A percentile compares a stretch with the other conserved stretches of the same genome.
Conservation (phyloP, 768 basidiomycete species). For the Boletus subparvulus region DNA sequence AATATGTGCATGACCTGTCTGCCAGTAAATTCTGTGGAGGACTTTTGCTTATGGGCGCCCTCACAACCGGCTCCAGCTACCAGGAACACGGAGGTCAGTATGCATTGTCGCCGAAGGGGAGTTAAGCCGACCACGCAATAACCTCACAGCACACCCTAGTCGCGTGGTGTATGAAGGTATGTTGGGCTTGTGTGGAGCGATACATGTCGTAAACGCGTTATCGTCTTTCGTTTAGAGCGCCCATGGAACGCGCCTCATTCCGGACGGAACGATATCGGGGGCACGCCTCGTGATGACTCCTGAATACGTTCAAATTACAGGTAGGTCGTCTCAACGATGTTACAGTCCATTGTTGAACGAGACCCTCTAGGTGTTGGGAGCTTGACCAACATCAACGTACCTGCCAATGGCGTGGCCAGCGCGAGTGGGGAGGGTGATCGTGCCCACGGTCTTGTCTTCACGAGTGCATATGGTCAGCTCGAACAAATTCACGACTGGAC, state of each 20-base stretch:
- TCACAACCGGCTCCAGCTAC: constrained; percentile 55
- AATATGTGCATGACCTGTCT: not conserved
- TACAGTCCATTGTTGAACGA: constrained; percentile 20
- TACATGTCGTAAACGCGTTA: not conserved
- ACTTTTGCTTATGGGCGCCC: constrained; percentile 55
- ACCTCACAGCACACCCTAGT: constrained; percentile 44
- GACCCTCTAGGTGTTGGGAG: constrained; percentile 58
- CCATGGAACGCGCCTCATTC: constrained; percentile 67
- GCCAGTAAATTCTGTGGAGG: constrained; percentile 55
- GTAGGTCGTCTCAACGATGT: constrained; percentile 29
- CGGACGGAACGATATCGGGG: constrained; percentile 65
- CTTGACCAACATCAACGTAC: constrained; percentile 64
- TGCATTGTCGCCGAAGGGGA: constrained; percentile 4
- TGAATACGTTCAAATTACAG: constrained; percentile 73
- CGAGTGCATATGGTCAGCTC: constrained; percentile 59
- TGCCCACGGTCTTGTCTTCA: constrained; percentile 71
- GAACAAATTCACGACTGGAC: constrained; percentile 75
- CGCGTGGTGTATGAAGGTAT: constrained; percentile 51
- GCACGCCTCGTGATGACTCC: constrained; percentile 71
- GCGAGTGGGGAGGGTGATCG: constrained; percentile 58
- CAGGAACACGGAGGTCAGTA: constrained; percentile 58
- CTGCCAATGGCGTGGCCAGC: constrained; percentile 56
- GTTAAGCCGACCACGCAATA: constrained; percentile 14
- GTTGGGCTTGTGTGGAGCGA: constrained; percentile 4
- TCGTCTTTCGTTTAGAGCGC: constrained; percentile 39